phyloP scores from a whole-genome alignment of 2,329 filamentous ascomycete species.

The Monosporascus ibericus region DNA sequence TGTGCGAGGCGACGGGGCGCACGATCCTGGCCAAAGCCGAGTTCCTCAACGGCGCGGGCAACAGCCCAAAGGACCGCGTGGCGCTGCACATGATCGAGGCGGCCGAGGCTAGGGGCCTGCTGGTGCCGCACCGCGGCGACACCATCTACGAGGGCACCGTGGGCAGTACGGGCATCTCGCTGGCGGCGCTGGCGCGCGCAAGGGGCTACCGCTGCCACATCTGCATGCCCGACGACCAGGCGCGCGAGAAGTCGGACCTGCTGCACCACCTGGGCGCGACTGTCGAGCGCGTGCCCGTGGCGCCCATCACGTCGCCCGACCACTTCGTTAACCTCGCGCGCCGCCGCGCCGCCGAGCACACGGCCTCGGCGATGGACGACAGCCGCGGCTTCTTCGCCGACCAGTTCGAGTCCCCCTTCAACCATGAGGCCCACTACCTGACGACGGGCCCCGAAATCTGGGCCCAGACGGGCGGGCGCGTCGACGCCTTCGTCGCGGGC shows the following conservation, averaged over 20 bases:
- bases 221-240: constrained; percentile 93
- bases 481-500: constrained; percentile 88
- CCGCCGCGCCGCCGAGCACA: constrained; percentile 69
- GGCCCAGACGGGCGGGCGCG: constrained; percentile 62
- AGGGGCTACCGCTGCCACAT: constrained; percentile 90
- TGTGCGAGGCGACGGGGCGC: constrained; percentile 82
- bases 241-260: constrained; percentile 80
- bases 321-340: constrained; percentile 95
- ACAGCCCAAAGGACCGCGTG: constrained; percentile 91
- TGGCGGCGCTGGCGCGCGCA: constrained; percentile 82
- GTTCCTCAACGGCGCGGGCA: constrained; percentile 91
- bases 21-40: constrained; percentile 91
- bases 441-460: constrained; percentile 88
- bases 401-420: constrained; percentile 89
- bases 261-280: constrained; percentile 82
- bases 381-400: constrained; percentile 90
- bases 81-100: constrained; percentile 81
- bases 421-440: constrained; percentile 77
- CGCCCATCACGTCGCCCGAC: constrained; percentile 84
- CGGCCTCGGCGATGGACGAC: constrained; percentile 44
- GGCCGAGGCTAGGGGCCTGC: constrained; percentile 71
- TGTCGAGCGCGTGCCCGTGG: constrained; percentile 87
- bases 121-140: constrained; percentile 77
- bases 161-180: constrained; percentile 90
- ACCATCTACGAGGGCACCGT: constrained; percentile 97